Evolutionary conservation across 139 green algal species (phyloP).

Genomic region (Chlorella sp.): DNA sequence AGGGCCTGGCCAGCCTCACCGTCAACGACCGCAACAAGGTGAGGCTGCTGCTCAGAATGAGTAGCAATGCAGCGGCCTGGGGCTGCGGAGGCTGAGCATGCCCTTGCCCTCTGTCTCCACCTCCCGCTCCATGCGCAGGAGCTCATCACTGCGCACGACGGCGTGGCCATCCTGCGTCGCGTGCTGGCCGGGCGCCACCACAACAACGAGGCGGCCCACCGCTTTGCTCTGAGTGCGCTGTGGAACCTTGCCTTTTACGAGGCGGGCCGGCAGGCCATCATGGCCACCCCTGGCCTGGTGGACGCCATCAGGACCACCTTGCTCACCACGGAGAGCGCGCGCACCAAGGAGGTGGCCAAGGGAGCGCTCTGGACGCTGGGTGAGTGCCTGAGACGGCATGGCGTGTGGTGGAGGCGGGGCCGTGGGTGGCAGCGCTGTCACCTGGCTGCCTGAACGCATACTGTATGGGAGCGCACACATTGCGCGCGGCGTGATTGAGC

Average conservation of each 20-base stretch:
- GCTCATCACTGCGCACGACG: slow-evolving; percentile 7
- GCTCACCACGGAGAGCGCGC: slow-evolving; percentile 17
- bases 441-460: too few relatives aligned
- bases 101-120: too few relatives aligned
- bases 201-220: slow-evolving; percentile 36
- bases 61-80: too few relatives aligned
- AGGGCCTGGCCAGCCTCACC: slow-evolving; percentile 35
- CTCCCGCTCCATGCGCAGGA: slow-evolving; percentile 3
- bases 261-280: not conserved
- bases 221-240: slow-evolving; percentile 28
- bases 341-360: slow-evolving; percentile 44
- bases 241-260: slow-evolving; percentile 56
- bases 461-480: too few relatives aligned
- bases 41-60: too few relatives aligned
- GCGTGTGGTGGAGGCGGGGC: too few relatives aligned
- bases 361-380: slow-evolving; percentile 46
- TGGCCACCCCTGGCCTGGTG: slow-evolving; percentile 24
- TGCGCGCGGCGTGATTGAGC: too few relatives aligned
- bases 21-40: slow-evolving; percentile 45
- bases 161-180: slow-evolving; percentile 24
- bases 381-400: not conserved
- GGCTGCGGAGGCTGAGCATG: too few relatives aligned
- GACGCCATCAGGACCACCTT: slow-evolving; percentile 38
- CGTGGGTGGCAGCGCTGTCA: too few relatives aligned
- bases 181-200: slow-evolving; percentile 32